Base-by-base conservation (phyloP, 2,329 filamentous ascomycete genomes). In the Amylocarpus encephaloides region DNA sequence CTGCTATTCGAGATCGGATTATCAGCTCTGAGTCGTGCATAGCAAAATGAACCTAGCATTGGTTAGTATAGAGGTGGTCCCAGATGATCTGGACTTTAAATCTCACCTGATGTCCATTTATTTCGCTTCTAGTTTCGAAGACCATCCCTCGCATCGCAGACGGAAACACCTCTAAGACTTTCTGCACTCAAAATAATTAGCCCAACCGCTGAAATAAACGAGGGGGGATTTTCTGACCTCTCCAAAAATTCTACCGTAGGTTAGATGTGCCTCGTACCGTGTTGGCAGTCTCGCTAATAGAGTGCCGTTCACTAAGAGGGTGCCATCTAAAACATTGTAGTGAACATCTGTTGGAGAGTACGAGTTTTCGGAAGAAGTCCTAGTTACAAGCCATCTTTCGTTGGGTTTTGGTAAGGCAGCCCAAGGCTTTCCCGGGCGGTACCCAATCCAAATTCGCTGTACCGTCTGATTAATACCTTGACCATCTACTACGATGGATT, bases 271-370 rank as follows among this genome's bases (percentile, higher is more conserved):
- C 32, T 72, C 66, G 43, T 77, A 82, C 0, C 69, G 52, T 0
- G 10, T 2, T 0, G 78, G 78, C 0, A 82, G 66, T 2, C 73
- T 68, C 3, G 69, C 61, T 0, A 80, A 55, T 0, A 75, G 77
- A 1, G 65, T 38, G 0, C 78, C 78, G 49, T 80, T 69, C 0
- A 82, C 70, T 0, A 80, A 66, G 0, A 84, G 63, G 19, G 73
- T 67, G 0, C 73, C 78, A 0, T 68, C 74, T 2, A 83, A 54
- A 0, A 79, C 18, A 16, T 45, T 36, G 32, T 35, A 45, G n/a
- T 22, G 18, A 15, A 40, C 38, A 15, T 3, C 77, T 67, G 2
- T 54, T 4, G 53, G 29, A 2, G 22, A 33, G 22, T 36, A 32
- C 13, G 43, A 44, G n/a, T 12, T 15, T 13, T 50, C 7, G 9